Evolutionary conservation across 1,284 basidiomycete genomes (phyloP).

Genomic region (Fomitopsis pinicola): DNA sequence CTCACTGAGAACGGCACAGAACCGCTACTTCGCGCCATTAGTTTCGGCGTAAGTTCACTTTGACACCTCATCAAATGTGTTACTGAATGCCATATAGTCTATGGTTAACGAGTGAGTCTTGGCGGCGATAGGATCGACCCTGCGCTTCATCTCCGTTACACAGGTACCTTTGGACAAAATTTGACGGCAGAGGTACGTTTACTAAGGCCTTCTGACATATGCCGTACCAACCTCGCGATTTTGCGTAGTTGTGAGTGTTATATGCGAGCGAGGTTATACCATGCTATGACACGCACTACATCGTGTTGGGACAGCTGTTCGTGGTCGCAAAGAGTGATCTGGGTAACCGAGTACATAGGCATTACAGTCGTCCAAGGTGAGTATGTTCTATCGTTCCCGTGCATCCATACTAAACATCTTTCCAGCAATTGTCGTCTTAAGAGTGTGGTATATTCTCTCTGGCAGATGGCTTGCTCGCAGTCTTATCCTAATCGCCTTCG

Average conservation of each 20-base stretch:
- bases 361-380: slow-evolving; percentile 17
- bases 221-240: too few relatives aligned
- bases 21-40: slow-evolving; percentile 22
- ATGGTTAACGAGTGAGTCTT: neutral
- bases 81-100: neutral
- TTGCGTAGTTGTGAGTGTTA: neutral
- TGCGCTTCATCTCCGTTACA: too few relatives aligned
- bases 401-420: neutral
- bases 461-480: slow-evolving; percentile 12
- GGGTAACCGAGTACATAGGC: neutral
- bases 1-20: slow-evolving; percentile 9
- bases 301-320: neutral
- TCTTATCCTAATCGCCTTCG: slow-evolving; percentile 12
- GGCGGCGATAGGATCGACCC: too few relatives aligned
- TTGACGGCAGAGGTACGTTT: too few relatives aligned
- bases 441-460: slow-evolving; percentile 26
- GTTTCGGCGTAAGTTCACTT: slow-evolving; percentile 16
- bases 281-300: too few relatives aligned
- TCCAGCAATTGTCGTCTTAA: slow-evolving; percentile 22
- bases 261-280: too few relatives aligned
- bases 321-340: neutral
- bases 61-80: neutral
- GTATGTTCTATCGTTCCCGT: neutral
- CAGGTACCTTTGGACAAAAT: too few relatives aligned
- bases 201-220: too few relatives aligned